Percentiles rank a stretch among this genome's conserved stretches.
phyloP scores from a whole-genome alignment of 2,329 filamentous ascomycete species.

The Exophiala spinifera region DNA sequence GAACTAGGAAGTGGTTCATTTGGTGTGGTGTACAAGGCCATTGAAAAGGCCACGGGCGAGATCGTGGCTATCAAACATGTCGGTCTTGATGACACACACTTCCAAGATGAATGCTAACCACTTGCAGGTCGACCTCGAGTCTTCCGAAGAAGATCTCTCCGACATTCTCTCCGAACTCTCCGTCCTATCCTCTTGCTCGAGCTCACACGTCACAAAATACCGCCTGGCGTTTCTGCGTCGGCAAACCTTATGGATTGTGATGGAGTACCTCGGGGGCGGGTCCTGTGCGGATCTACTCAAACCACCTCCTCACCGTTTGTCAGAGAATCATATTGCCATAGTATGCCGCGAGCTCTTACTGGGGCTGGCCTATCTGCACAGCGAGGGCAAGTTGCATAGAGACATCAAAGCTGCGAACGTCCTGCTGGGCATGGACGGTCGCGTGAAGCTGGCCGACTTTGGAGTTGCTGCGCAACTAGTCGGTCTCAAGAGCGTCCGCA shows the following conservation, averaged over 20 bases:
- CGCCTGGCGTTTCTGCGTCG: constrained; percentile 94
- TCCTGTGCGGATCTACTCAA: constrained; percentile 86
- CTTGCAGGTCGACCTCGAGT: constrained; percentile 92
- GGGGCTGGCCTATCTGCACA: constrained; percentile 89
- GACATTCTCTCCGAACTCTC: constrained; percentile 98
- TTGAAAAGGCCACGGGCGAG: constrained; percentile 85
- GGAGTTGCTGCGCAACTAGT: constrained; percentile 94
- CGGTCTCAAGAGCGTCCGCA: constrained; percentile 94
- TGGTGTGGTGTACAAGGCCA: constrained; percentile 93
- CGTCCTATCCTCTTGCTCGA: constrained; percentile 88
- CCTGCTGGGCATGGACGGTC: constrained; percentile 82
- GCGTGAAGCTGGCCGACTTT: constrained; percentile 95
- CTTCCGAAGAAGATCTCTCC: constrained; percentile 95
- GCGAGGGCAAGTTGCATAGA: constrained; percentile 90
- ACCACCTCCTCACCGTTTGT: constrained; percentile 47
- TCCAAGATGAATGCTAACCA: not conserved
- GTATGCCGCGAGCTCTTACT: constrained; percentile 87
- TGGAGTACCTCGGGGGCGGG: constrained; percentile 95
- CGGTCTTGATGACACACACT: constrained; percentile 35
- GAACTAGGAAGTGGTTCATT: constrained; percentile 96
- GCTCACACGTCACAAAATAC: constrained; percentile 90
- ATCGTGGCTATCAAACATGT: constrained; percentile 97
- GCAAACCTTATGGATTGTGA: constrained; percentile 98
- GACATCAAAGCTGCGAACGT: constrained; percentile 97
- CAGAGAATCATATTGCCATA: constrained; percentile 87